phyloP scores from a whole-genome alignment of 2,329 filamentous ascomycete species.

The Fusarium sp. region DNA sequence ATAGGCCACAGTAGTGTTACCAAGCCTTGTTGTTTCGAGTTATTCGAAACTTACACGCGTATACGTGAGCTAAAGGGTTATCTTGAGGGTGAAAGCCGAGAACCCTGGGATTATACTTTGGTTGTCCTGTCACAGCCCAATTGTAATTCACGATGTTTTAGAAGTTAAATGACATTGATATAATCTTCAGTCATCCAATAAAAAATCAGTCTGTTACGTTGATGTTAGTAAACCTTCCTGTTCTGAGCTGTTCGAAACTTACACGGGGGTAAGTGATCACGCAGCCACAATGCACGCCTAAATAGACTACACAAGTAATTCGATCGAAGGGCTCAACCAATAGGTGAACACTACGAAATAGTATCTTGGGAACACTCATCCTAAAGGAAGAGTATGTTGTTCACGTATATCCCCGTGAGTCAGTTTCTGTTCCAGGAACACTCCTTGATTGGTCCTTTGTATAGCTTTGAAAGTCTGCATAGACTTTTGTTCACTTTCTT shows the following conservation, averaged over 20 bases:
- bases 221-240: too few species aligned
- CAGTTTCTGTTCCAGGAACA: neutral
- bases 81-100: neutral
- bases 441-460: neutral
- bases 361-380: rapidly evolving
- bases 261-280: neutral
- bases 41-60: too few species aligned
- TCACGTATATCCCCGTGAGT: neutral
- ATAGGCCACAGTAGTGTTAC: neutral
- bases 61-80: too few species aligned
- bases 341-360: neutral
- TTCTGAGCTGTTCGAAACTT: neutral
- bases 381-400: neutral
- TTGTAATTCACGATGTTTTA: neutral
- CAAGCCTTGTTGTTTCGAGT: rapidly evolving
- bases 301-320: neutral
- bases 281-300: neutral
- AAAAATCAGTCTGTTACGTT: too few species aligned
- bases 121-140: neutral
- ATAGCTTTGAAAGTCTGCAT: neutral
- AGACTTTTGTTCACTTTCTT: neutral
- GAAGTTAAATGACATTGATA: neutral
- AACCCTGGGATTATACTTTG: neutral
- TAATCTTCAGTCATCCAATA: neutral
- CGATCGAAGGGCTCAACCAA: neutral